A percentile compares a stretch with the other conserved stretches of the same genome.
phyloP scores from a whole-genome alignment of 805 yeast species.

The Yamadazyma sp. region DNA sequence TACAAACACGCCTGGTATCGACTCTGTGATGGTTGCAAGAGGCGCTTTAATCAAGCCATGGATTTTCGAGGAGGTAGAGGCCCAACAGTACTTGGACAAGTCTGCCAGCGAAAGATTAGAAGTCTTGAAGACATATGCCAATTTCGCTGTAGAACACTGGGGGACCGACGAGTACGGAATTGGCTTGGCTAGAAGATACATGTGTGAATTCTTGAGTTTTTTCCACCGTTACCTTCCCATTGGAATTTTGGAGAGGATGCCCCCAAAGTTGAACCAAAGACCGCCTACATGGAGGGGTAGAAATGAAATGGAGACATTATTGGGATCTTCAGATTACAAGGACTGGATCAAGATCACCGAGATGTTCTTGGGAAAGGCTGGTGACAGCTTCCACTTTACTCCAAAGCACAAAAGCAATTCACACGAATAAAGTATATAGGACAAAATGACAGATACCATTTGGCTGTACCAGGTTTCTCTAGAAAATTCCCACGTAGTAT shows the following conservation, averaged over 20 bases:
- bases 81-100: constrained; percentile 87
- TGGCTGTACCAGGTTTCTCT: too few relatives aligned
- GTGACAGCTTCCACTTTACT: constrained; percentile 68
- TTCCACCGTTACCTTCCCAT: constrained; percentile 93
- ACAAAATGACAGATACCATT: too few relatives aligned
- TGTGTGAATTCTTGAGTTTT: constrained; percentile 93
- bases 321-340: constrained; percentile 79
- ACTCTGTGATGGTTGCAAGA: constrained; percentile 95
- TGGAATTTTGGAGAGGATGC: constrained; percentile 85
- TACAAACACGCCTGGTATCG: constrained; percentile 65
- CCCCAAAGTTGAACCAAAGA: constrained; percentile 87
- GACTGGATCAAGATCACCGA: constrained; percentile 98
- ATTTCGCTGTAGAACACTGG: constrained; percentile 93
- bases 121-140: constrained; percentile 64
- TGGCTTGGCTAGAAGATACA: constrained; percentile 78
- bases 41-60: constrained; percentile 98
- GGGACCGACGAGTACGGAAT: constrained; percentile 96
- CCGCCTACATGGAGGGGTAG: constrained; percentile 94
- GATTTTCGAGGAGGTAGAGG: constrained; percentile 94
- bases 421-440: too few relatives aligned
- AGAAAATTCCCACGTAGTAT: too few relatives aligned
- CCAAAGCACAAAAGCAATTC: constrained; percentile 97
- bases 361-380: constrained; percentile 88
- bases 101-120: constrained; percentile 86
- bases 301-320: constrained; percentile 84